phyloP scores from a whole-genome alignment of 208 protist genomes.

The Endotrypanum monterogeii region DNA sequence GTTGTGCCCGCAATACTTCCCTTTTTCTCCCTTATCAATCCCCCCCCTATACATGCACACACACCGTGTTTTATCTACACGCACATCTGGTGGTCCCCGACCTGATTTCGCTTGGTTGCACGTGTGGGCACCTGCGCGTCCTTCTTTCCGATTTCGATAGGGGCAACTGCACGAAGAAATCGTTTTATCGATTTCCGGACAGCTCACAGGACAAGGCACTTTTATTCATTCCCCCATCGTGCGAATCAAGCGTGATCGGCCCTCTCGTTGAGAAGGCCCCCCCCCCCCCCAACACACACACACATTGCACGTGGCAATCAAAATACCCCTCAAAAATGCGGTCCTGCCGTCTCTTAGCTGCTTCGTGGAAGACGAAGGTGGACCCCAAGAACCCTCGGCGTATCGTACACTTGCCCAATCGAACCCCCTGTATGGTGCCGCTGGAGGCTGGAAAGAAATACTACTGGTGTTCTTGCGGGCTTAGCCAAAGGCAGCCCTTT shows the following conservation, averaged over 20 bases:
- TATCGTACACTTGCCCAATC: slow-evolving; percentile 52
- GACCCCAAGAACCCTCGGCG: slow-evolving; percentile 56
- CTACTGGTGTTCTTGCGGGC: slow-evolving; percentile 82
- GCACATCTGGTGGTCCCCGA: too few species aligned
- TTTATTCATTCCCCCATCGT: too few species aligned
- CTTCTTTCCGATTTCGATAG: too few species aligned
- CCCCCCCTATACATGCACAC: too few species aligned
- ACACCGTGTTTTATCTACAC: too few species aligned
- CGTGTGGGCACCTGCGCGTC: slow-evolving; percentile 5
- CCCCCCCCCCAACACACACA: not conserved
- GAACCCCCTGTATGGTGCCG: slow-evolving; percentile 44
- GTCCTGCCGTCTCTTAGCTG: slow-evolving; percentile 34
- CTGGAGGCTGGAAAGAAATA: slow-evolving; percentile 74
- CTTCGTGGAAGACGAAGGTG: slow-evolving; percentile 79
- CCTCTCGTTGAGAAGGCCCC: not conserved
- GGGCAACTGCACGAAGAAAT: too few species aligned
- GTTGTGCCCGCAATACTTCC: too few species aligned
- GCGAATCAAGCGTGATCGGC: too few species aligned
- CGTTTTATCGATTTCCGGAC: too few species aligned
- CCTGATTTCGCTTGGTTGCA: not conserved
- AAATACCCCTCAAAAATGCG: slow-evolving; percentile 26
- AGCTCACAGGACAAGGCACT: too few species aligned
- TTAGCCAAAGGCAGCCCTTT: slow-evolving; percentile 82
- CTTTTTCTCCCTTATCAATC: not conserved
- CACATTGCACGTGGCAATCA: not conserved